Evolutionary conservation across 257 asterid species (phyloP), one percentile per base, ranked within the genome.

Genomic region (Echites panduratus): DNA sequence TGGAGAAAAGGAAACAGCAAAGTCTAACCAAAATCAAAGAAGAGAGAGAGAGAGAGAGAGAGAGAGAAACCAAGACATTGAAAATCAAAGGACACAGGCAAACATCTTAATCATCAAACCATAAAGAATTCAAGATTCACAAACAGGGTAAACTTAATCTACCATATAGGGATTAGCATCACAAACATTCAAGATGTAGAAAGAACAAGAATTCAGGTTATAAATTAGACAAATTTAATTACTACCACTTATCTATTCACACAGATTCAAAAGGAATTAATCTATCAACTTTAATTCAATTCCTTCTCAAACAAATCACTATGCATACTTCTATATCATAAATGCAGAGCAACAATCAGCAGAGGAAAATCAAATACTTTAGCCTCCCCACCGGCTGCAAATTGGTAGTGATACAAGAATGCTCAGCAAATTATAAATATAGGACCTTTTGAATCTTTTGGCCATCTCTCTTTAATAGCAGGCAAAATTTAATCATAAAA

Each of bases 1-100:
- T n/a, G n/a, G n/a, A n/a, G n/a, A n/a, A 58, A 74, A 75, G 22
- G 11, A 26, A 27, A 72, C 66, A 72, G 72, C 78, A 73, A 58
- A 78, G 77, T 75, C 43, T 49, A 69, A 75, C 50, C 70, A 38
- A 54, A 40, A 40, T 45, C 4, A n/a, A 35, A 13, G 11, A n/a
- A n/a, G n/a, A n/a, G n/a, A n/a, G n/a, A 24, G 7, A 61, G 63
- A 64, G 32, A 69, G 8, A n/a, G n/a, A n/a, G n/a, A n/a, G n/a
- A n/a, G n/a, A n/a, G n/a, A n/a, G n/a, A n/a, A n/a, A n/a, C n/a
- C 38, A 17, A 44, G 57, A 40, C 53, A 32, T 1, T 12, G n/a
- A 61, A 13, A 70, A 32, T 2, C 19, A 29, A 8, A 20, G 50
- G 32, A 19, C 35, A 3, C 35, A 24, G 6, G 50, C 10, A 58